A percentile compares a stretch with the other conserved stretches of the same genome.
phyloP scores from a whole-genome alignment of 371 early-diverging fungal species.

The Mucor plumbeus region DNA sequence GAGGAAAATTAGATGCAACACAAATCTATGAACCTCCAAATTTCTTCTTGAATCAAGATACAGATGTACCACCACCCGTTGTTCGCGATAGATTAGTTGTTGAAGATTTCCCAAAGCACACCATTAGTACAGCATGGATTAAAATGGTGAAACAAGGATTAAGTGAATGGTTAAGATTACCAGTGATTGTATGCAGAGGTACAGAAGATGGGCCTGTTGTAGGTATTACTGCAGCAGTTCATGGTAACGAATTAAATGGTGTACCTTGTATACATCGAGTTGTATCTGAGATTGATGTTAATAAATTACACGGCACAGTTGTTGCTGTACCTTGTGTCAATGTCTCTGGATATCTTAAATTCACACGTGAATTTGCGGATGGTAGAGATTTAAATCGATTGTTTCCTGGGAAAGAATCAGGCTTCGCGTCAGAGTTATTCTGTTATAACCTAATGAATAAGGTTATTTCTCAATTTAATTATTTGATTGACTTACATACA shows the following conservation, averaged over 20 bases:
- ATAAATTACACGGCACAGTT: constrained; percentile 79
- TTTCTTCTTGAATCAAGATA: constrained; percentile 54
- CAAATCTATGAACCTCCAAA: constrained; percentile 66
- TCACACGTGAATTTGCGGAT: constrained; percentile 81
- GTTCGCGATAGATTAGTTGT: constrained; percentile 64
- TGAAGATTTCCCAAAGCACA: constrained; percentile 69
- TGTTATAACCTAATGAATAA: constrained; percentile 75
- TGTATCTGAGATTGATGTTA: constrained; percentile 75
- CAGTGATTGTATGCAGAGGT: constrained; percentile 73
- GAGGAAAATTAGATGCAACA: constrained; percentile 37
- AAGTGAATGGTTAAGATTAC: constrained; percentile 71
- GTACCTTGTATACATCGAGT: constrained; percentile 87
- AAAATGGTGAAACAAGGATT: constrained; percentile 77
- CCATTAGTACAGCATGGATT: constrained; percentile 73
- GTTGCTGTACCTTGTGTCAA: constrained; percentile 91
- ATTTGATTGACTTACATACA: constrained; percentile 88
- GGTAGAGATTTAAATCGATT: constrained; percentile 85
- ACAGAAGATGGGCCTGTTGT: constrained; percentile 50
- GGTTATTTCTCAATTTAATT: constrained; percentile 79
- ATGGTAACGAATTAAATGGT: constrained; percentile 93
- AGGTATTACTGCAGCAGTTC: constrained; percentile 77
- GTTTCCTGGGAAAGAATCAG: constrained; percentile 80
- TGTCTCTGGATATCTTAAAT: constrained; percentile 82
- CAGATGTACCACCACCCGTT: constrained; percentile 72
- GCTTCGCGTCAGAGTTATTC: constrained; percentile 83